These are phyloP conservation scores for Zasmidium angulare DNA, from an alignment of 2,329 filamentous ascomycete species.

Conservation along the genomic window DNA sequence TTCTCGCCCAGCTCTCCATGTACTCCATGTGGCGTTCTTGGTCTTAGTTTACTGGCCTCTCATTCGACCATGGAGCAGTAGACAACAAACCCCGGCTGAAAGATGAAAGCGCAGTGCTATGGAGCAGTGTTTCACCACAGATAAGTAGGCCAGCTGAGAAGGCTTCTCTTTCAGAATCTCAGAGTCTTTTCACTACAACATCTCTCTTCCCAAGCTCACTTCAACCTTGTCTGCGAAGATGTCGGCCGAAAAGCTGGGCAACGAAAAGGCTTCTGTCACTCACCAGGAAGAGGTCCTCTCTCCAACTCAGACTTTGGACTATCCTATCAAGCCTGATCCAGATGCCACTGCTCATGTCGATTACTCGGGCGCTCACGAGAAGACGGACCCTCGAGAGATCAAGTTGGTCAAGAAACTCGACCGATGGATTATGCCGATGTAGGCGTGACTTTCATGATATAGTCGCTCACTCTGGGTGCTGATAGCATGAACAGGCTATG, in stretches of 20 bases:
- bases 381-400: constrained; percentile 34
- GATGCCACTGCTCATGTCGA: constrained; percentile 16
- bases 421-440: constrained; percentile 30
- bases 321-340: constrained; percentile 7
- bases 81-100: constrained; percentile 1
- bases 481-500: constrained; percentile 18
- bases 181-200: constrained; percentile 3
- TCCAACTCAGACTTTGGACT: constrained; percentile 14
- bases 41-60: background rate
- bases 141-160: background rate
- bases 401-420: constrained; percentile 33
- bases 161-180: background rate
- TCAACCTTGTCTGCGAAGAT: constrained; percentile 8
- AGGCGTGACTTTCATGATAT: constrained; percentile 3
- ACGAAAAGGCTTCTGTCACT: constrained; percentile 15
- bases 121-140: background rate
- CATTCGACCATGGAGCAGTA: background rate
- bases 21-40: constrained; percentile 1
- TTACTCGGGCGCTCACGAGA: constrained; percentile 33
- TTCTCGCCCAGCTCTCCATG: background rate
- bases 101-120: background rate
- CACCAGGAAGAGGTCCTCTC: constrained; percentile 13
- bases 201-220: background rate
- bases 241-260: constrained; percentile 10
- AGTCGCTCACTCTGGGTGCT: background rate